Evolutionary conservation across 768 basidiomycete species (phyloP).

Genomic region (Cystofilobasidium macerans): DNA sequence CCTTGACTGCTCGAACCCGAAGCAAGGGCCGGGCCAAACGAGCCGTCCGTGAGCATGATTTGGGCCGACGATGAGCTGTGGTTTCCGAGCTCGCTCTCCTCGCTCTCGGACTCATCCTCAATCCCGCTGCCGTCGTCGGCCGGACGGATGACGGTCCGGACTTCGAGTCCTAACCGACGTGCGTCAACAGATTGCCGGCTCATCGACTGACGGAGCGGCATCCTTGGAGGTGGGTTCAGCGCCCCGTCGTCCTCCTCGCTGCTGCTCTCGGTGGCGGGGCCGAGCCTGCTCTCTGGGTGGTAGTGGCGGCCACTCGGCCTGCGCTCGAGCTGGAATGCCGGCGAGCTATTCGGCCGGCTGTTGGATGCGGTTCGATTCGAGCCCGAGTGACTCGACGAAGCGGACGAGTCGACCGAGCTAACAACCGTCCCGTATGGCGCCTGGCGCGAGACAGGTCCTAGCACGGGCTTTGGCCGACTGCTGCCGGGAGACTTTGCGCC

Average conservation of each 20-base stretch:
- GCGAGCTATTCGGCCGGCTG: not conserved
- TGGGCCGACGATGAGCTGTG: not conserved
- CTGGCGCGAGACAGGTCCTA: not conserved
- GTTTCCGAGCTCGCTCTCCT: slow-evolving; percentile 8
- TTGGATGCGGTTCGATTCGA: not conserved
- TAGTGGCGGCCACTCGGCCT: not conserved
- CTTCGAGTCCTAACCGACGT: slow-evolving; percentile 8
- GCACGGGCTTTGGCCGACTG: not conserved
- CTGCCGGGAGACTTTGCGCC: not conserved
- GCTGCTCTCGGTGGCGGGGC: slow-evolving; percentile 1
- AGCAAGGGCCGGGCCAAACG: not conserved
- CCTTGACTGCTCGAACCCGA: too few relatives aligned
- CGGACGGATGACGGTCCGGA: slow-evolving; percentile 5
- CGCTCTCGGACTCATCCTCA: slow-evolving; percentile 24
- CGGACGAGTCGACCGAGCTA: not conserved
- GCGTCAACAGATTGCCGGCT: slow-evolving; percentile 8
- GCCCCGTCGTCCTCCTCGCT: slow-evolving; percentile 5
- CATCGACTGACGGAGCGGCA: not conserved
- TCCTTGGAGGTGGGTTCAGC: not conserved
- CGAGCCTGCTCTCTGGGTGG: not conserved
- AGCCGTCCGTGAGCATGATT: not conserved
- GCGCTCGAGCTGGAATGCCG: not conserved
- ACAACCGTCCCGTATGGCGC: not conserved
- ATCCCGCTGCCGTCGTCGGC: slow-evolving; percentile 25
- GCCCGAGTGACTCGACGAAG: not conserved